Percentiles rank a stretch among this genome's conserved stretches.
Conservation (phyloP, 495 filamentous ascomycete genomes). For the Xylaria curta region DNA sequence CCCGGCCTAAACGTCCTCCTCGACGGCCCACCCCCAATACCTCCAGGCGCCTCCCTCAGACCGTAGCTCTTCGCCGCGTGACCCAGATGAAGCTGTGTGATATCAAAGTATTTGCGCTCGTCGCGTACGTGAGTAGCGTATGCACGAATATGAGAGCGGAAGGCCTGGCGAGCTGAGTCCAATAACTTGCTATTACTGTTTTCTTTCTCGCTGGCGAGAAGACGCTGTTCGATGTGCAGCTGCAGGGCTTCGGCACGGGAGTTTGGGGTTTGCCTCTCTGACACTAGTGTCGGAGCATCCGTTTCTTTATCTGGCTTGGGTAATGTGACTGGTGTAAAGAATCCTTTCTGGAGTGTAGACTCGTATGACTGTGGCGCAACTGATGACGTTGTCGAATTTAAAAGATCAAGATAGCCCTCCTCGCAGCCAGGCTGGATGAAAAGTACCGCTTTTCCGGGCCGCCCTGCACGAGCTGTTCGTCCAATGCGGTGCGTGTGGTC, state of each 20-base stretch:
- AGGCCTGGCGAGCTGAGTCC: conserved; percentile 78
- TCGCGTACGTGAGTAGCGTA: conserved; percentile 90
- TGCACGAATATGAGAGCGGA: conserved; percentile 88
- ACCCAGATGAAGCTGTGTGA: conserved; percentile 85
- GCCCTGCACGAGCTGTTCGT: conserved; percentile 90
- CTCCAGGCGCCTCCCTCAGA: conserved; percentile 83
- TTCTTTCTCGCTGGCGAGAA: conserved; percentile 45
- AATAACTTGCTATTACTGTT: conserved; percentile 52
- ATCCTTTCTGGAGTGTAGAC: conserved; percentile 61
- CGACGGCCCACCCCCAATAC: conserved; percentile 63
- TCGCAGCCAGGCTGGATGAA: conserved; percentile 91
- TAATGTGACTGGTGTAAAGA: conserved; percentile 49
- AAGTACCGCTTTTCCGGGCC: conserved; percentile 82
- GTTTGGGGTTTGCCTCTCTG: conserved; percentile 47
- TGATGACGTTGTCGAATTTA: conserved; percentile 53
- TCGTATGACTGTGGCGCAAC: conserved; percentile 51
- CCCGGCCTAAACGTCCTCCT: conserved; percentile 44
- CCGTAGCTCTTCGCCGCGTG: conserved; percentile 94
- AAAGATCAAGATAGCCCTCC: conserved; percentile 83
- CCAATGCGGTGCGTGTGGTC: conserved; percentile 95
- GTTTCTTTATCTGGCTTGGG: conserved; percentile 39
- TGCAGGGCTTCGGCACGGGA: conserved; percentile 55
- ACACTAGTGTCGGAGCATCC: conserved; percentile 30
- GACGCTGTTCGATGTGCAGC: conserved; percentile 55
- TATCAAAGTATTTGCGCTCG: conserved; percentile 85